Evolutionary conservation across 129 eudicot genomes (phyloP), one percentile per base, ranked within the genome.

Genomic region (Lonicera japonica): DNA sequence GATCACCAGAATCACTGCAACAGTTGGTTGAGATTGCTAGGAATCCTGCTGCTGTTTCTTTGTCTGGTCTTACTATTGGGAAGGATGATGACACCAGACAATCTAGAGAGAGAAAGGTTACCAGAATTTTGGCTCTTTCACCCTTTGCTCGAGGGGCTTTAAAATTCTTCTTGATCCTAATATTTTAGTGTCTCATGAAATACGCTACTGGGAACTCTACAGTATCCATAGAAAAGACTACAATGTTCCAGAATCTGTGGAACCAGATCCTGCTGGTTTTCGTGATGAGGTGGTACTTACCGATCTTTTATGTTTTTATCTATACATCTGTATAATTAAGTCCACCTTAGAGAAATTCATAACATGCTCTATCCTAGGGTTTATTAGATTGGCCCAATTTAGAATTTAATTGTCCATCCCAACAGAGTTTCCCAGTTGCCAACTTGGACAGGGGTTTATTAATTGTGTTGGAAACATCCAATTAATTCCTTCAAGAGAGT

Each of bases 1-100:
- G 86, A 25, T 85, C 99, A 63, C 89, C 99, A 15, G 99, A 92
- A 74, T 83, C 88, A 9, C 76, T 88, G 64, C 95, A 76, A 64
- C 91, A 82, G 41, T 78, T 92, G 63, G 86, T 88, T 61, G 95
- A 86, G 68, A 72, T 77, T 75, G 94, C 85, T 34, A 86, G 76
- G 75, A 90, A 90, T 67, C 95, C 97, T 22, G 64, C 78, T 51
- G 70, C 74, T 9, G 67, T 61, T 64, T 53, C 70, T 74, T 48
- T 74, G 53, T 56, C 82, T 61, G 69, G 79, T 55, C 56, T 69
- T 65, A 46, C 73, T 58, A 60, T 38, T 53, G 85, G 67, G 40
- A 84, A 81, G 64, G 97, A 90, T 43, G 96, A 88, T 39, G 61
- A 43, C 24, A 23, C 40, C 69, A 73, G 81, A 60, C 83, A 78